Evolutionary conservation across 2,329 filamentous ascomycete species (phyloP), one percentile per base, ranked within the genome.

Genomic region (Penicillium sp.): DNA sequence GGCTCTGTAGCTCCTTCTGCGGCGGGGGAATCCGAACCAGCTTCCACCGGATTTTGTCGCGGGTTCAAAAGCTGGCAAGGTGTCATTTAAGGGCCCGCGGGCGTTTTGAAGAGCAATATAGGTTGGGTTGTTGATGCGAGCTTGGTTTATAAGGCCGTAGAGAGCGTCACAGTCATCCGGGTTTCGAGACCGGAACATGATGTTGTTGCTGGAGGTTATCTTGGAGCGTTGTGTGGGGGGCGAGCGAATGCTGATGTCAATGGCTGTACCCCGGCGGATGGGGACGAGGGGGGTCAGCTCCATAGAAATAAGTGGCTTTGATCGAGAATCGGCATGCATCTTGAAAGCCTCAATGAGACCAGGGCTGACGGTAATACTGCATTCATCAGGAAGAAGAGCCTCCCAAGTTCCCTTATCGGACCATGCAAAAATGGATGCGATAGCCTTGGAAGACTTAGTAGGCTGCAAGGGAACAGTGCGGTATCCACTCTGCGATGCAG

Each of bases 171-270:
- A 95, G 58, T 97, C 93, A 42, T 85, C 82, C 2, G 86, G 81
- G 45, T 84, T 89, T 41, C 87, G 81, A 46, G 90, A 90, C 41
- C 94, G 88, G 82, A 97, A 94, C 80, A 95, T 93, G 76, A 96
- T 90, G 70, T 95, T 94, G 65, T 86, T 87, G 49, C 87, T 82
- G 68, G 76, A 82, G 56, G 81, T 83, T 54, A 96, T 82, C 64
- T 85, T 84, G 5, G 89, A 92, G 59, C 89, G 85, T 31, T 81
- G 71, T 6, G 89, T 89, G 25, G 92, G 89, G 1, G 90, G 90
- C 6, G 93, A 97, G 48, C 92, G 89, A 61, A 99, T 90, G 62
- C 95, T 94, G 51, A 99, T 90, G 71, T 99, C 94, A 29, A 99
- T 84, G 3, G 89, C 90, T 22, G 92, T 99, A 66, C 92, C 94